These are phyloP conservation scores for Apiospora arundinis DNA, from an alignment of 2,329 filamentous ascomycete genomes.

Conservation along the genomic window DNA sequence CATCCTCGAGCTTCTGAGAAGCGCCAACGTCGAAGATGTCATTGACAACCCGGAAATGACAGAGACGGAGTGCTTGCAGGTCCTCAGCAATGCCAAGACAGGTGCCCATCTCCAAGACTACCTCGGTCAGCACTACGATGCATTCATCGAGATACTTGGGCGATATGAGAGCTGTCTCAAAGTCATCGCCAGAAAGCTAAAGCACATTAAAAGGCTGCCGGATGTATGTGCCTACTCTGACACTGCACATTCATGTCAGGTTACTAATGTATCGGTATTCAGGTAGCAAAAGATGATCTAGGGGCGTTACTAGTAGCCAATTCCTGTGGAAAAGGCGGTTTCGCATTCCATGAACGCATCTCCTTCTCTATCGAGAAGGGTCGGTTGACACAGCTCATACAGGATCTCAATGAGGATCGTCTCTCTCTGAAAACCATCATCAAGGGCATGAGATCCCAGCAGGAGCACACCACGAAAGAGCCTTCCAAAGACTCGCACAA, in stretches of 20 bases:
- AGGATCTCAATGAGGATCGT: conserved; percentile 21
- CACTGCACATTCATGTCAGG: neutral
- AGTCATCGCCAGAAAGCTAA: conserved; percentile 24
- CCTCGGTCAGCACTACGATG: conserved; percentile 21
- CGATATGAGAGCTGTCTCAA: conserved; percentile 26
- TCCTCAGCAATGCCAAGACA: conserved; percentile 16
- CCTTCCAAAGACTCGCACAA: conserved; percentile 11
- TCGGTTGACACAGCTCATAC: conserved; percentile 18
- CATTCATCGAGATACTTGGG: conserved; percentile 23
- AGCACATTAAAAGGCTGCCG: conserved; percentile 4
- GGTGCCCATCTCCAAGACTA: conserved; percentile 22
- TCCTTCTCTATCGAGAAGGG: conserved; percentile 23
- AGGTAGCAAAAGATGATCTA: neutral
- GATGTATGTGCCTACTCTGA: neutral
- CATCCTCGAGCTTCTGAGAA: conserved; percentile 22
- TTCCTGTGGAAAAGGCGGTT: neutral
- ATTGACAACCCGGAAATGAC: conserved; percentile 17
- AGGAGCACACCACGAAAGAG: neutral
- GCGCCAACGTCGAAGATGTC: conserved; percentile 21
- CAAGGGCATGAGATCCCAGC: conserved; percentile 24
- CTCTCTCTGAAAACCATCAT: conserved; percentile 24
- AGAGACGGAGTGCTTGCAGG: conserved; percentile 23
- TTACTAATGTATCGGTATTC: neutral
- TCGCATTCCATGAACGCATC: conserved; percentile 21
- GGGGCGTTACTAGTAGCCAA: neutral